Conservation (phyloP, 768 basidiomycete genomes). For the Macrolepiota dolichaula region DNA sequence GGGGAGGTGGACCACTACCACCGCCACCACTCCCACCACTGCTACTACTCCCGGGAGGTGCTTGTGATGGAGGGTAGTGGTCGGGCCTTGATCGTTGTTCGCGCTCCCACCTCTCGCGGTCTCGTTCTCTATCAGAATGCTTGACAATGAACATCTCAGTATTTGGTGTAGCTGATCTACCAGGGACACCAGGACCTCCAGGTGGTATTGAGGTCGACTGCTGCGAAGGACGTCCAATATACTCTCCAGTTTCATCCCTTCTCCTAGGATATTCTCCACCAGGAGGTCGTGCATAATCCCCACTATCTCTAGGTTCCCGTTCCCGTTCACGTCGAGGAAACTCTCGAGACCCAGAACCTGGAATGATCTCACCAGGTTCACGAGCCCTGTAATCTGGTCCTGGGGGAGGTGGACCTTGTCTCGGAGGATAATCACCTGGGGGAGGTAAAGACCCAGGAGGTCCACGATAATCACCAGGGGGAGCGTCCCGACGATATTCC, state of each 20-base stretch:
- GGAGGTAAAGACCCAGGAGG: constrained; percentile 10
- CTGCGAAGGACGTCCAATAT: not conserved
- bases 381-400: constrained; percentile 4
- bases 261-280: constrained; percentile 9
- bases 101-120: constrained; percentile 13
- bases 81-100: constrained; percentile 11
- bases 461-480: constrained; percentile 7
- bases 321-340: constrained; percentile 8
- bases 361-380: constrained; percentile 7
- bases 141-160: not conserved
- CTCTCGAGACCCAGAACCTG: constrained; percentile 1
- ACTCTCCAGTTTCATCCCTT: constrained; percentile 7
- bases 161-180: not conserved
- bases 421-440: constrained; percentile 4
- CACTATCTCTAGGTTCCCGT: constrained; percentile 6
- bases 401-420: constrained; percentile 5
- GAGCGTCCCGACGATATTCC: constrained; percentile 5
- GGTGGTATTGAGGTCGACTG: constrained; percentile 1
- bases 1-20: constrained; percentile 1
- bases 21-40: not conserved
- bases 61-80: constrained; percentile 2
- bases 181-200: constrained; percentile 6
- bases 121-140: constrained; percentile 11
- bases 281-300: constrained; percentile 4
- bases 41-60: not conserved